These are phyloP conservation scores for Epichloe glyceriae DNA, from an alignment of 2,329 filamentous ascomycete genomes.

Conservation along the genomic window DNA sequence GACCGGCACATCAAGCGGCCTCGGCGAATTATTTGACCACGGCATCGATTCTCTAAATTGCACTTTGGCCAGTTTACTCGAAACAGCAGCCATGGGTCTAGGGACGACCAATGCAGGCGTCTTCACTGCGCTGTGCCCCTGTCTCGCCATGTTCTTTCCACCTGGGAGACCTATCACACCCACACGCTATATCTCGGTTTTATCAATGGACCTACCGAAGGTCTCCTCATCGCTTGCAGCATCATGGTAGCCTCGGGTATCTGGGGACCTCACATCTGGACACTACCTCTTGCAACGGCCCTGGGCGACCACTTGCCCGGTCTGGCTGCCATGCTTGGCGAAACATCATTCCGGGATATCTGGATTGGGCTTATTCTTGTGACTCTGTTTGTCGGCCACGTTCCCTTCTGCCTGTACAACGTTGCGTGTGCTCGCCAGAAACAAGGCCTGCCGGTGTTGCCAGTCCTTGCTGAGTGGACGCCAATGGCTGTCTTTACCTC, in stretches of 20 bases:
- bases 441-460: conserved; percentile 60
- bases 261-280: conserved; percentile 83
- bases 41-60: conserved; percentile 98
- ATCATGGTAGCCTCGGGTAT: conserved; percentile 81
- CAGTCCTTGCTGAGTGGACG: conserved; percentile 87
- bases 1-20: conserved; percentile 85
- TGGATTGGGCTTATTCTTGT: conserved; percentile 64
- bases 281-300: conserved; percentile 55
- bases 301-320: conserved; percentile 42
- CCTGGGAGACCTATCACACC: conserved; percentile 98
- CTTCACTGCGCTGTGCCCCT: conserved; percentile 83
- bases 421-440: conserved; percentile 64
- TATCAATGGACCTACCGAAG: conserved; percentile 95
- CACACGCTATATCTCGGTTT: conserved; percentile 93
- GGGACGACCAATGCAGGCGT: conserved; percentile 74
- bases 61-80: conserved; percentile 78
- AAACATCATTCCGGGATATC: conserved; percentile 68
- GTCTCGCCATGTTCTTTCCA: conserved; percentile 97
- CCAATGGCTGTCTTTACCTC: conserved; percentile 74
- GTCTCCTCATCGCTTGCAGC: conserved; percentile 72
- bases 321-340: conserved; percentile 48
- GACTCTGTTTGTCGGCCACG: conserved; percentile 57
- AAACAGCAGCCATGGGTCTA: conserved; percentile 86
- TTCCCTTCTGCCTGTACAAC: conserved; percentile 82
- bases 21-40: conserved; percentile 96